These are phyloP conservation scores for Aspergillus wentii DNA, from an alignment of 495 filamentous ascomycete genomes.

Conservation along the genomic window DNA sequence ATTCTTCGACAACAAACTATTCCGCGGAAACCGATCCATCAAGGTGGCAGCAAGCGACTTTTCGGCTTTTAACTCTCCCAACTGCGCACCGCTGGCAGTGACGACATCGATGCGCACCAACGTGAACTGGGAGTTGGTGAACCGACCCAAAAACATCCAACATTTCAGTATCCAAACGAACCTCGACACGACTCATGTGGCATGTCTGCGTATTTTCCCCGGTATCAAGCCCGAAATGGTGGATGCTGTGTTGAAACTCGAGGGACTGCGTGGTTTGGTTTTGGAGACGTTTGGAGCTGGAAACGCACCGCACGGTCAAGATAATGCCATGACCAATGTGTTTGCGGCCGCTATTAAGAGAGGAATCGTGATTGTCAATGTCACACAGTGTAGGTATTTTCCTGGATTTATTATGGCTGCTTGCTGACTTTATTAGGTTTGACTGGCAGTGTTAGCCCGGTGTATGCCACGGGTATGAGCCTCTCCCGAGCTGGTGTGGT, in stretches of 20 bases:
- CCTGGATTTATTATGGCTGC: neutral
- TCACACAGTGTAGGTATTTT: slow-evolving; percentile 72
- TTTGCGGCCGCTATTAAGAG: slow-evolving; percentile 70
- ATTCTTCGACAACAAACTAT: slow-evolving; percentile 93
- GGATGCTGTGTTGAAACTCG: slow-evolving; percentile 75
- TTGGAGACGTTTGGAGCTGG: slow-evolving; percentile 95
- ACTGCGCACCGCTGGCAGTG: slow-evolving; percentile 72
- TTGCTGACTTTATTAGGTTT: slow-evolving; percentile 36
- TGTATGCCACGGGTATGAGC: slow-evolving; percentile 87
- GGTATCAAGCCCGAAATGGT: slow-evolving; percentile 95
- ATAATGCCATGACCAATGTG: slow-evolving; percentile 77
- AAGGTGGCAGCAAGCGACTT: slow-evolving; percentile 88
- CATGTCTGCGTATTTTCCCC: slow-evolving; percentile 90
- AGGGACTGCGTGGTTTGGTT: slow-evolving; percentile 75
- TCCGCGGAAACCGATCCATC: slow-evolving; percentile 82
- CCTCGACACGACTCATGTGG: slow-evolving; percentile 83
- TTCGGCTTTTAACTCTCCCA: slow-evolving; percentile 82
- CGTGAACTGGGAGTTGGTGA: slow-evolving; percentile 78
- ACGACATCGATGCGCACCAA: slow-evolving; percentile 76
- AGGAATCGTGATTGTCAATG: slow-evolving; percentile 86
- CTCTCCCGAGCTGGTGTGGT: slow-evolving; percentile 87
- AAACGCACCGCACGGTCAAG: slow-evolving; percentile 82
- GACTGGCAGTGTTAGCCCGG: slow-evolving; percentile 79
- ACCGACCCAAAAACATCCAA: slow-evolving; percentile 66
- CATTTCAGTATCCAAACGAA: slow-evolving; percentile 73